Conservation (phyloP, 352 stramenopile genomes). For the Phytophthora palmivora region DNA sequence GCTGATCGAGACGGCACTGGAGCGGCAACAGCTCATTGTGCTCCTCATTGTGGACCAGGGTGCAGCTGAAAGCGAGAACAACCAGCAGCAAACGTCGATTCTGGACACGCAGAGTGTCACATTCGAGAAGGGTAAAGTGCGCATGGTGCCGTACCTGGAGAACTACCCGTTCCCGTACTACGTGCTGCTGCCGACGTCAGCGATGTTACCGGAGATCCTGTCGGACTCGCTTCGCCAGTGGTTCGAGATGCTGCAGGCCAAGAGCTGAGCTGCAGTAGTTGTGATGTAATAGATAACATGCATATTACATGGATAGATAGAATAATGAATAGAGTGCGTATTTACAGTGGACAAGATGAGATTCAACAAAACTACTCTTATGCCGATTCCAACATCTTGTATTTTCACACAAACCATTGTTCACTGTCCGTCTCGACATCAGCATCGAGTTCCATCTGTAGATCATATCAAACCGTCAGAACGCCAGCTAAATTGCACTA, state of each 20-base stretch:
- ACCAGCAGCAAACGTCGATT: constrained; percentile 92
- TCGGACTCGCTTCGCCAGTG: constrained; percentile 99
- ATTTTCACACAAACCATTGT: too few relatives aligned
- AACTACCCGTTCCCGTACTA: constrained; percentile 99
- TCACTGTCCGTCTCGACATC: constrained; percentile 25
- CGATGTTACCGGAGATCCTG: constrained; percentile 98
- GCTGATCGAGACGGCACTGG: constrained; percentile 96
- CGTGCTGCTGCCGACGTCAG: constrained; percentile 96
- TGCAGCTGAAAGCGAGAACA: constrained; percentile 33
- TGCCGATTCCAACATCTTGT: too few relatives aligned
- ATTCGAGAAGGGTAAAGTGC: constrained; percentile 96
- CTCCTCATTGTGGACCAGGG: constrained; percentile 97
- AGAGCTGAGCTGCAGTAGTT: constrained; percentile 48
- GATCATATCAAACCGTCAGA: background rate
- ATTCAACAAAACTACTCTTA: too few relatives aligned
- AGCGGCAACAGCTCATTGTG: constrained; percentile 98
- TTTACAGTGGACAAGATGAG: background rate
- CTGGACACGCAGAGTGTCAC: constrained; percentile 98
- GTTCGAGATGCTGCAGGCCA: constrained; percentile 98
- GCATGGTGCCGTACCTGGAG: constrained; percentile 98
- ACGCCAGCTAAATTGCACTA: background rate
- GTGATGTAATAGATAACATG: background rate
- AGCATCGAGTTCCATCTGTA: constrained; percentile 14
- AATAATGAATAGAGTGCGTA: constrained; percentile 20
- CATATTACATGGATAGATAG: background rate